These are phyloP conservation scores for Endocalyx cinctus DNA, from an alignment of 2,329 filamentous ascomycete genomes.

Conservation along the genomic window DNA sequence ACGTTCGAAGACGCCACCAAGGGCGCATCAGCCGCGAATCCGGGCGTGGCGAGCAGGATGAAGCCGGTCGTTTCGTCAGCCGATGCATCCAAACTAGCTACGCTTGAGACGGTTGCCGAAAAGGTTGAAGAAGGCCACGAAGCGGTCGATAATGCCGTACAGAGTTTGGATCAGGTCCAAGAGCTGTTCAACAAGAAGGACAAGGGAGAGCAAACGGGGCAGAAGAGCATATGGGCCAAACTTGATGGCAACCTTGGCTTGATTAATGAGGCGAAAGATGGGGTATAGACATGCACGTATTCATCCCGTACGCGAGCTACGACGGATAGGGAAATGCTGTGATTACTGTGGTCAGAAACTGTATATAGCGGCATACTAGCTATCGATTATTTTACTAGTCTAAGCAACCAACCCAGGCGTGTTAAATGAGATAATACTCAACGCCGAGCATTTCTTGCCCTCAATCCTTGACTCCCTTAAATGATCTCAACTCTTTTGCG, in stretches of 20 bases:
- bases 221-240: slow-evolving; percentile 41
- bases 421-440: too few species aligned
- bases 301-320: too few species aligned
- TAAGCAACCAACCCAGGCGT: too few species aligned
- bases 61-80: slow-evolving; percentile 57
- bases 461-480: too few species aligned
- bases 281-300: too few species aligned
- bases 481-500: too few species aligned
- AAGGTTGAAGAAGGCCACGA: slow-evolving; percentile 55
- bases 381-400: too few species aligned
- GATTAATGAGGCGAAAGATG: slow-evolving; percentile 31
- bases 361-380: too few species aligned
- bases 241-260: slow-evolving; percentile 52
- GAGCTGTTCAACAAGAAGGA: slow-evolving; percentile 34
- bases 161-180: slow-evolving; percentile 44
- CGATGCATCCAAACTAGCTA: slow-evolving; percentile 55
- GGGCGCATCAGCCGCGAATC: slow-evolving; percentile 32
- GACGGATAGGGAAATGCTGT: too few species aligned
- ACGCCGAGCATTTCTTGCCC: too few species aligned
- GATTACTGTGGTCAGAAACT: too few species aligned
- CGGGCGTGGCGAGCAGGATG: slow-evolving; percentile 35
- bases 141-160: slow-evolving; percentile 49
- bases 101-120: slow-evolving; percentile 54
- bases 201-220: slow-evolving; percentile 11
- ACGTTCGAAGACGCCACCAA: slow-evolving; percentile 42